Conservation (phyloP, 2,329 filamentous ascomycete species). For the Penicillium sp. region DNA sequence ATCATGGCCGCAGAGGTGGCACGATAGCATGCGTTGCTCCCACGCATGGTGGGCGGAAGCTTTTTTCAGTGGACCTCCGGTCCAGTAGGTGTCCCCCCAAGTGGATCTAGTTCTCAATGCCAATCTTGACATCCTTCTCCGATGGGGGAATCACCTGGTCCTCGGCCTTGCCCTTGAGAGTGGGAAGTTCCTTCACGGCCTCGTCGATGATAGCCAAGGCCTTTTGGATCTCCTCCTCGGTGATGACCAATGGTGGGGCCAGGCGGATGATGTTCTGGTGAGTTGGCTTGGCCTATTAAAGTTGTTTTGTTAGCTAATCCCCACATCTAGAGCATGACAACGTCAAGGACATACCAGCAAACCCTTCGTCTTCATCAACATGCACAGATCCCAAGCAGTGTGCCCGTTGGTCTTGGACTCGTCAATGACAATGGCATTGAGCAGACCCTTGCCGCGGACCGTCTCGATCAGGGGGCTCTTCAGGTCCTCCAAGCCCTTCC, state of each 20-base stretch:
- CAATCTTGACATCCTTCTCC: conserved; percentile 65
- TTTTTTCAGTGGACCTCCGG: neutral
- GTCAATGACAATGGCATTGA: conserved; percentile 96
- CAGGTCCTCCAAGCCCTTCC: conserved; percentile 73
- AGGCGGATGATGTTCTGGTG: conserved; percentile 98
- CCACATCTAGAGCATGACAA: neutral
- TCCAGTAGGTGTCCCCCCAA: neutral
- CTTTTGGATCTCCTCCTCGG: conserved; percentile 77
- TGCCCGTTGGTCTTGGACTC: conserved; percentile 82
- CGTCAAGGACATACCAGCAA: conserved; percentile 66
- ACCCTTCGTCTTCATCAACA: conserved; percentile 94
- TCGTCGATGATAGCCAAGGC: conserved; percentile 79
- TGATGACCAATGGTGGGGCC: conserved; percentile 94
- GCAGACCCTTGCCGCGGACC: conserved; percentile 86
- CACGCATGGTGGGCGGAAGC: neutral
- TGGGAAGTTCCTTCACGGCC: conserved; percentile 79
- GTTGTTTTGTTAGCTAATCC: neutral
- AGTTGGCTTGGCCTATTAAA: conserved; percentile 86
- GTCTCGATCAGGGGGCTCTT: conserved; percentile 77
- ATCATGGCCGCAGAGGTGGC: neutral
- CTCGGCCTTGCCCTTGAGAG: conserved; percentile 59
- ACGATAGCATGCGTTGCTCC: neutral
- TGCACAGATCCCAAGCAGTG: conserved; percentile 93
- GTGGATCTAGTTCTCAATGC: conserved; percentile 56
- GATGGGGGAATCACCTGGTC: conserved; percentile 58